Evolutionary conservation across 148 eudicot species (phyloP).

Genomic region (Selenicereus undatus): DNA sequence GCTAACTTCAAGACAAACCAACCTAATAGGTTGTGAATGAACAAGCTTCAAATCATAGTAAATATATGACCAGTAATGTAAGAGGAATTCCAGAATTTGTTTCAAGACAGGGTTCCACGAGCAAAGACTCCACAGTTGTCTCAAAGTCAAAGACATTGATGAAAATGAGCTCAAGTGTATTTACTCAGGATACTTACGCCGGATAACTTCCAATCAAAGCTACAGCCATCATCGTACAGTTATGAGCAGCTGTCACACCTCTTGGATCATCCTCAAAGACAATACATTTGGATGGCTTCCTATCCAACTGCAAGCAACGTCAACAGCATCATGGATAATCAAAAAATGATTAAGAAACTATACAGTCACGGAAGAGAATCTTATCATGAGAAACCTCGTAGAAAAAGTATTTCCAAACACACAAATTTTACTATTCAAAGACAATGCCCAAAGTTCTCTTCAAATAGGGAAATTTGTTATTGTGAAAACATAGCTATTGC

Average conservation of each 20-base stretch:
- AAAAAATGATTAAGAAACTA: not conserved
- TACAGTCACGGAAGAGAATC: not conserved
- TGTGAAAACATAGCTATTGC: not conserved
- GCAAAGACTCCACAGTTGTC: not conserved
- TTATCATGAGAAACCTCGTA: not conserved
- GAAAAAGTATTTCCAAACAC: not conserved
- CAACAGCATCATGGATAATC: not conserved
- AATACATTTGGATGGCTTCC: slow-evolving; percentile 92
- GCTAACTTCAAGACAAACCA: no score
- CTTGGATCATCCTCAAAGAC: slow-evolving; percentile 96
- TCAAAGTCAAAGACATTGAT: no score
- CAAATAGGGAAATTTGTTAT: not conserved
- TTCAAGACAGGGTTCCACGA: not conserved
- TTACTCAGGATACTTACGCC: slow-evolving; percentile 50
- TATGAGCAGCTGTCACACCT: slow-evolving; percentile 97
- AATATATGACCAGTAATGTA: not conserved
- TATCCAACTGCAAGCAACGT: slow-evolving; percentile 70
- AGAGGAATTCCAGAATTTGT: not conserved
- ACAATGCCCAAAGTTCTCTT: not conserved
- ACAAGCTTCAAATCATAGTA: not conserved
- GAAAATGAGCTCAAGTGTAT: not conserved
- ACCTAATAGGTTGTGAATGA: no score
- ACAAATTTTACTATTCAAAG: not conserved
- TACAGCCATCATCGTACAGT: slow-evolving; percentile 96
- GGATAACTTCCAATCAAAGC: slow-evolving; percentile 91